Percentiles rank a stretch among this genome's conserved stretches.
Evolutionary conservation across 2,329 filamentous ascomycete species (phyloP).

Genomic region (Dichotomopilus funicola): DNA sequence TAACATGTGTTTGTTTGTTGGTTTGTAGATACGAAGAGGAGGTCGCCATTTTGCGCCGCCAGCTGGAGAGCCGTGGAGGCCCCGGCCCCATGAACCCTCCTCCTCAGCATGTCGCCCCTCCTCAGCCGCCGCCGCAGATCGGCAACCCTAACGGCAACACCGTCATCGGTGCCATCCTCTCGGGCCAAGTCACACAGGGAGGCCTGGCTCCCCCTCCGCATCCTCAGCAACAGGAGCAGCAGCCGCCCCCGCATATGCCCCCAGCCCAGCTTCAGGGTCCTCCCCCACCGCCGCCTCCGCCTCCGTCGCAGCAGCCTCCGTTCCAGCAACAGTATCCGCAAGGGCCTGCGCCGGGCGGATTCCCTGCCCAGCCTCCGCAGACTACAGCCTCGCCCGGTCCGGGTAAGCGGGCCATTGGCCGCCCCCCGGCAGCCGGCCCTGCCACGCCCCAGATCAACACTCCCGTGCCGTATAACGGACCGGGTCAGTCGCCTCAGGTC

Average conservation of each 20-base stretch:
- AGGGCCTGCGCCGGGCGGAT: conserved; percentile 56
- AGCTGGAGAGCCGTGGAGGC: conserved; percentile 65
- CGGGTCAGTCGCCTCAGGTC: conserved; percentile 76
- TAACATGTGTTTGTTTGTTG: conserved; percentile 32
- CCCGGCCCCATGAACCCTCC: conserved; percentile 57
- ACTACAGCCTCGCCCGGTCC: conserved; percentile 83
- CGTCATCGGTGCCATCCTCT: conserved; percentile 93
- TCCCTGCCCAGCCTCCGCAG: conserved; percentile 75
- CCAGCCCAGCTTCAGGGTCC: conserved; percentile 61
- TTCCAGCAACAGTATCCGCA: conserved; percentile 65
- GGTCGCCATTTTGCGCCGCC: conserved; percentile 74
- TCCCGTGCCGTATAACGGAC: conserved; percentile 77
- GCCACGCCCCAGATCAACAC: conserved; percentile 90
- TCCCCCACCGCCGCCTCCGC: conserved; percentile 51
- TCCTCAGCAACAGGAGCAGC: conserved; percentile 53
- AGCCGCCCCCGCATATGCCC: conserved; percentile 52
- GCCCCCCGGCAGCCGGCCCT: conserved; percentile 60
- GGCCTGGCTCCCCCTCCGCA: conserved; percentile 70
- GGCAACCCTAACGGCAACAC: conserved; percentile 71
- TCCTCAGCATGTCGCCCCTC: conserved; percentile 68
- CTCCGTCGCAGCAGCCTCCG: conserved; percentile 60
- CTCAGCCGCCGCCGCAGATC: conserved; percentile 80
- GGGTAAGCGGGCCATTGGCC: conserved; percentile 59
- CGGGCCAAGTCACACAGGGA: conserved; percentile 75
- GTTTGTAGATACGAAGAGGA: conserved; percentile 80